Base-by-base conservation (phyloP, 805 yeast species). In the Pichia thaimueangensis region DNA sequence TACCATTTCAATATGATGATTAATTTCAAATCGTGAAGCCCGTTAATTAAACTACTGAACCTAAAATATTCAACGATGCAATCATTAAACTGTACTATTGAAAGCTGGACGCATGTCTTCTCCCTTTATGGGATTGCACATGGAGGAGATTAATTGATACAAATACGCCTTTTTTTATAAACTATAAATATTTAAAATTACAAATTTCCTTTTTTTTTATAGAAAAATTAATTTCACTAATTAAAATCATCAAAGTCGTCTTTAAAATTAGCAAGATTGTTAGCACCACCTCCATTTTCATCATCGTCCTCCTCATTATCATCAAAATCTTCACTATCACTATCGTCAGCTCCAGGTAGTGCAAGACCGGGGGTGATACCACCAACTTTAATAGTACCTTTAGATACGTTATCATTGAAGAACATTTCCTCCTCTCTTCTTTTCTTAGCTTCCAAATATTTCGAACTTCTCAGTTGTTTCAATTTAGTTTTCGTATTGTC, bases 351-450 rank as follows among this genome's bases (percentile, higher is more conserved):
- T 28, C 79, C 89, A 20, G 85, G 88, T 25, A 93, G 93, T 1
- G 93, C 94, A 60, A 85, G 70, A 48, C 94, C 94, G 1, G 93
- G 94, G 0, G 94, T 85, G 42, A 85, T 68, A 22, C 93, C 91
- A 31, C 85, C 74, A 47, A 64, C 63, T 4, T 74, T 60, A 48
- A 71, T 60, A 29, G 57, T 52, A 17, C 77, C 78, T 39, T 64
- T 62, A 43, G 68, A 59, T 40, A 72, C 58, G 54, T 69, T 71
- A 24, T 63, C 59, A 37, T 67, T 60, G 56, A 69, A 65, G 9
- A 55, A 37, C 56, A 58, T 45, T 56, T 57, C 44, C 65, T 58
- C 42, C 51, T 42, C 27, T 48, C 56, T 40, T 51, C 56, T 43
- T 53, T 62, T 36, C 62, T 62, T 33, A 59, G 56, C 52, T 63